phyloP scores from a whole-genome alignment of 163 green algal species.

The Scenedesmus sp. region DNA sequence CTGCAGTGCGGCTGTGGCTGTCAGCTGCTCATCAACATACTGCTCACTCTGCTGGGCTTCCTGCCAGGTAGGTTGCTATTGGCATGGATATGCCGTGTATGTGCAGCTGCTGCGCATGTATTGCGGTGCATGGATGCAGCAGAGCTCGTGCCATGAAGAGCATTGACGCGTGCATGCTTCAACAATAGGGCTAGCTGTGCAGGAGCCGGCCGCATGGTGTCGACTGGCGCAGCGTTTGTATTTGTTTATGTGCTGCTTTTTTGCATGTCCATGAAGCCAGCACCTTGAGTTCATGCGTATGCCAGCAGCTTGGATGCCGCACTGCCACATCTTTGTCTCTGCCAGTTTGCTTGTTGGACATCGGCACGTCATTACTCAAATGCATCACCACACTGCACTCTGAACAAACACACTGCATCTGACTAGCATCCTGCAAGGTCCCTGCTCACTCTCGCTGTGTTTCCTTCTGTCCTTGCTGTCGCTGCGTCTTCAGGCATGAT shows the following conservation, averaged over 20 bases:
- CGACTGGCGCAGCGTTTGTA: not conserved
- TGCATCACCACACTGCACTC: too few relatives aligned
- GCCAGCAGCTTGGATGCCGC: too few relatives aligned
- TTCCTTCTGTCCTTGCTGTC: not conserved
- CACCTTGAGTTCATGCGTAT: too few relatives aligned
- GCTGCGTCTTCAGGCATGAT: conserved; percentile 7
- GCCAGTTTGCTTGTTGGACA: too few relatives aligned
- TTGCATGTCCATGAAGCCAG: not conserved
- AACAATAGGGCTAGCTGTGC: not conserved
- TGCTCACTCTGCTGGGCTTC: conserved; percentile 19
- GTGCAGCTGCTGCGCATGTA: not conserved
- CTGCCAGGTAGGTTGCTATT: not conserved
- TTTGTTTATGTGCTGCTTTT: not conserved
- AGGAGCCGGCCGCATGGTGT: too few relatives aligned
- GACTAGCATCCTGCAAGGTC: not conserved
- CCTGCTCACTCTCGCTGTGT: not conserved
- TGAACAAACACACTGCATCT: not conserved
- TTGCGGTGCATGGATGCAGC: not conserved
- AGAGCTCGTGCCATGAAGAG: too few relatives aligned
- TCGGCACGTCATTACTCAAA: too few relatives aligned
- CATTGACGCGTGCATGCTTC: too few relatives aligned
- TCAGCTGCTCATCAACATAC: conserved; percentile 42
- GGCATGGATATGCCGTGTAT: not conserved
- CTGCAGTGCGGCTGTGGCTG: conserved; percentile 25
- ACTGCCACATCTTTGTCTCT: too few relatives aligned